Percentiles rank a stretch among this genome's conserved stretches.
Evolutionary conservation across 331 rosid genomes (phyloP).

Genomic region (Erythrophleum ivorense): DNA sequence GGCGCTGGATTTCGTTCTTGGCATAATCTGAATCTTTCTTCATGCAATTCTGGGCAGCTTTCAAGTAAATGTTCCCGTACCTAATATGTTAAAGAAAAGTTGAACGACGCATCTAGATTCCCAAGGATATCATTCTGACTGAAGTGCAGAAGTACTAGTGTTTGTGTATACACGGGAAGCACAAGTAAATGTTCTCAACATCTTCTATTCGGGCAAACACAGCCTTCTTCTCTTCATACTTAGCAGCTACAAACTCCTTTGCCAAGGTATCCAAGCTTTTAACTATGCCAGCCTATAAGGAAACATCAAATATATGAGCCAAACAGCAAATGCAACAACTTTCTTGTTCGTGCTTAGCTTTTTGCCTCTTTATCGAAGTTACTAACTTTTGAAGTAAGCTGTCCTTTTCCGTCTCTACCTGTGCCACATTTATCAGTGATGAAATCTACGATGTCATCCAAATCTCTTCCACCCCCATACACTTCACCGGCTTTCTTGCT

Average conservation of each 20-base stretch:
- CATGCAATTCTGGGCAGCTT: constrained; percentile 69
- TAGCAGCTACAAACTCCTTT: constrained; percentile 70
- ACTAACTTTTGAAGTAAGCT: constrained; percentile 73
- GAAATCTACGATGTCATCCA: constrained; percentile 77
- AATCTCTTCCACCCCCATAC: constrained; percentile 84
- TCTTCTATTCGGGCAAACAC: constrained; percentile 65
- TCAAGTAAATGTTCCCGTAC: constrained; percentile 81
- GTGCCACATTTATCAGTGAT: constrained; percentile 80
- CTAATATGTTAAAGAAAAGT: constrained; percentile 45
- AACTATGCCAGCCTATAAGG: constrained; percentile 73
- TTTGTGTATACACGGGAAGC: background rate
- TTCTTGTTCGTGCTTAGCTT: background rate
- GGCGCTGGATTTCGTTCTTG: constrained; percentile 73
- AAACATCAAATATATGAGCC: constrained; percentile 34
- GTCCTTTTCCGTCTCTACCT: constrained; percentile 78
- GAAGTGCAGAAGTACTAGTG: background rate
- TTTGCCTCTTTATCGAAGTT: constrained; percentile 12
- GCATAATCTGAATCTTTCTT: constrained; percentile 80
- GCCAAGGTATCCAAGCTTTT: constrained; percentile 66
- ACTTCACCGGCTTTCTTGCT: constrained; percentile 85
- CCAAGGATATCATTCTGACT: background rate
- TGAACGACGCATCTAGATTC: constrained; percentile 12
- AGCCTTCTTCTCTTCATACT: constrained; percentile 67
- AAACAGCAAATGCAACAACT: constrained; percentile 27
- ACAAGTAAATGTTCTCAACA: constrained; percentile 63